Base-by-base conservation (phyloP, 345 rosid genomes). In the Lepidium sativum region DNA sequence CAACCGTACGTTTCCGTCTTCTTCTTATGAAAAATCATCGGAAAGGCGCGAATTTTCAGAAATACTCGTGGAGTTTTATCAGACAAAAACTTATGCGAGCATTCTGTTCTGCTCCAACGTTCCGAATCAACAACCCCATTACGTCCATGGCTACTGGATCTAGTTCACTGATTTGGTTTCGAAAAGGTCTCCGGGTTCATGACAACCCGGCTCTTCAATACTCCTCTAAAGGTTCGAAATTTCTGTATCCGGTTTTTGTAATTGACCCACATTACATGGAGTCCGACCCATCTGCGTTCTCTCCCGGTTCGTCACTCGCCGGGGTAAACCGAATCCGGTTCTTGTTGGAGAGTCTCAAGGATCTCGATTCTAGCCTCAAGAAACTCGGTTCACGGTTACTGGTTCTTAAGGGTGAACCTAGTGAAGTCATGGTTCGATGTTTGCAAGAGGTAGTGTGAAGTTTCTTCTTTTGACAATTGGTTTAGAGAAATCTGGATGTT, bases 101-200 rank as follows among this genome's bases (percentile, higher is more conserved):
- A 44, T 45, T 67, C 51, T 18, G 14, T 27, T 52, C 63, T 47
- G 16, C 56, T n/a, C 51, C 70, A 48, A 56, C 18, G 27, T 29
- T 40, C 12, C 37, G 54, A 25, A 27, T 15, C 23, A 76, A 61
- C 23, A 76, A 61, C 10, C 73, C 80, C 38, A 6, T 34, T 12
- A 33, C 37, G 56, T 39, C 75, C 3, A 78, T 86, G 90, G 48
- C 86, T 9, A 25, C 82, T 34, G 63, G 74, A 40, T 86, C 88
- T 42, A 54, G 64, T 64, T 83, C 96, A n/a, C 78, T 92, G 39
- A 68, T 92, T 79, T 92, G 98, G 98, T 92, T 92, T 67, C 79
- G 97, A 3, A 92, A 92, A 77, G 98, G 94, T 8, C 91, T 92
- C 12, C 85, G 97, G 55, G 34, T 92, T 75, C 98, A 92, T 78